Base-by-base conservation (phyloP, 208 protist genomes). In the Crithidia sp. region DNA sequence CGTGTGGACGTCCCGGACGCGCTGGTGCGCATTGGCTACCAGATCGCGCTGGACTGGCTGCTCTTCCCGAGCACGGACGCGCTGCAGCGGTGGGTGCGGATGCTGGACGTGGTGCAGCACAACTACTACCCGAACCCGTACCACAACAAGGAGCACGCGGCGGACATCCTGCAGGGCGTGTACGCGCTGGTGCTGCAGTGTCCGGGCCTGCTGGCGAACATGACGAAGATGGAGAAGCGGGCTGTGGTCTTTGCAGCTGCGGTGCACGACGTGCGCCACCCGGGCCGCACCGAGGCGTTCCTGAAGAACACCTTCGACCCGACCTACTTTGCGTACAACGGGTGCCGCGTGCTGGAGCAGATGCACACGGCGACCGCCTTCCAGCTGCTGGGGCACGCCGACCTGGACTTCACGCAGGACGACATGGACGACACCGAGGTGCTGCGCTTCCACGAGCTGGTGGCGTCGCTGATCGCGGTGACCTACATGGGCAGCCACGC, bases 111-210 rank as follows among this genome's bases (percentile, higher is more conserved):
- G 17, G 63, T 94, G 14, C 86, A 93, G 74, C 69, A 77, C 12
- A 96, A 96, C 76, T 94, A 96, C 75, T 70, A 66, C 19, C 56
- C 74, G 47, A 91, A 94, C 57, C 85, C 86, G 36, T 95, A 95
- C 68, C 92, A 96, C 79, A 93, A 92, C 71, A 74, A 78, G 14
- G 60, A 83, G 28, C 90, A 94, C 66, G 92, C 90, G 7, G 88
- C 92, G 2, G 90, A 94, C 68, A 87, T 94, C 13, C 45, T 93
- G 39, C 92, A 95, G 59, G 83, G 84, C 19, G 63, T 83, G 37
- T 81, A 81, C 67, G 55, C 81, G n/a, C 74, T 96, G 16, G 76
- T 91, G 28, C 74, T 71, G 45, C 6, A 43, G 14, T 80, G 71
- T 50, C 76, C 75, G 2, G 68, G 65, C 2, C 79, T 91, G 12